Base-by-base conservation (phyloP, 148 eudicot species). In the Talinum fruticosum region DNA sequence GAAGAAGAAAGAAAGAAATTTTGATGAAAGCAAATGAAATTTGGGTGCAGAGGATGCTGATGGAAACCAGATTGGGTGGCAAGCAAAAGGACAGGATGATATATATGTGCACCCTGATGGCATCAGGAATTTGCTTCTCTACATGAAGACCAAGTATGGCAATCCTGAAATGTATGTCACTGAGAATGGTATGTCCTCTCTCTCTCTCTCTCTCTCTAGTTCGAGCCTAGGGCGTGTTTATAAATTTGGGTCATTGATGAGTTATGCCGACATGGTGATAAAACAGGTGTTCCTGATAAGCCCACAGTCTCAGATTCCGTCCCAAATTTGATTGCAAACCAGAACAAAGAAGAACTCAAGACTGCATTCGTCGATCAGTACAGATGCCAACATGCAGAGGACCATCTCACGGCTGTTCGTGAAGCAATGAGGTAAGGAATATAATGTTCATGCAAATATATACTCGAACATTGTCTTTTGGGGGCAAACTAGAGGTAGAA, bases 381-480 rank as follows among this genome's bases (percentile, higher is more conserved):
- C 49, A 74, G 76, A 74, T 35, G 35, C 32, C 2, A 8, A 2
- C 68, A 57, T 26, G 67, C 49, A 4, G 67, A 59, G 10, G 16
- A 34, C 1, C 76, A 74, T 36, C 76, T 74, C 6, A 35, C 18
- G 0, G 47, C 76, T 6, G 32, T 74, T 35, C 67, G 76, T 57
- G 76, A 74, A 59, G 76, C 76, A 34, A 57, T 34, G 16, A 74
- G 4, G 76, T 74, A 74, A n/a, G n/a, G n/a, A n/a, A n/a, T n/a
- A n/a, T n/a, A n/a, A n/a, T n/a, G n/a, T n/a, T n/a, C n/a, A n/a
- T n/a, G n/a, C n/a, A n/a, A n/a, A n/a, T n/a, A n/a, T n/a, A n/a
- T n/a, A n/a, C n/a, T n/a, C n/a, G n/a, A n/a, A n/a, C n/a, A n/a
- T n/a, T n/a, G n/a, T n/a, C n/a, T n/a, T n/a, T n/a, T n/a, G n/a